A percentile compares a stretch with the other conserved stretches of the same genome.
These are phyloP conservation scores for Aspergillus sp. DNA, from an alignment of 2,329 filamentous ascomycete genomes.

Conservation along the genomic window DNA sequence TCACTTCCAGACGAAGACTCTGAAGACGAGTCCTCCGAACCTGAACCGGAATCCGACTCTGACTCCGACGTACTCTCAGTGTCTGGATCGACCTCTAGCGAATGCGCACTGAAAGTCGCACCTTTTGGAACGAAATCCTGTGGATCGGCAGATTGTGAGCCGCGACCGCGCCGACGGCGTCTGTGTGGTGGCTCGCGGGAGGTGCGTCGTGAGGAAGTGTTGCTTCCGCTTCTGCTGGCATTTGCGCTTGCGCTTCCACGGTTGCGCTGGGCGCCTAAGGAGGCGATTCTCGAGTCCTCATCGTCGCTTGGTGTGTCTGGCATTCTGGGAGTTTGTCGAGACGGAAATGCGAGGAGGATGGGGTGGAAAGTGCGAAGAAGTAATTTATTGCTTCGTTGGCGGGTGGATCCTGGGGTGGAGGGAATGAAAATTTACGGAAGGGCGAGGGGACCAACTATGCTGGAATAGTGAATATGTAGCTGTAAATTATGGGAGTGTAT, in stretches of 20 bases:
- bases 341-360: background rate
- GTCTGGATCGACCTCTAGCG: conserved; percentile 34
- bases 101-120: conserved; percentile 33
- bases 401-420: background rate
- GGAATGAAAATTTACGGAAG: conserved; percentile 9
- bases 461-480: background rate
- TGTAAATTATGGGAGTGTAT: background rate
- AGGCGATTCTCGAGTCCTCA: conserved; percentile 48
- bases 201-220: conserved; percentile 22
- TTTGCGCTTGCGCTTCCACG: conserved; percentile 10
- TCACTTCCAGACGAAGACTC: conserved; percentile 8
- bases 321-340: conserved; percentile 19
- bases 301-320: conserved; percentile 32
- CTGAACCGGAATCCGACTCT: conserved; percentile 25
- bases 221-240: conserved; percentile 9
- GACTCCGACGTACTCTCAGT: conserved; percentile 32
- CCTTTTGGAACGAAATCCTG: conserved; percentile 40
- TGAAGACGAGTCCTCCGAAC: conserved; percentile 19
- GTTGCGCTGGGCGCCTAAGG: conserved; percentile 41
- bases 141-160: conserved; percentile 23
- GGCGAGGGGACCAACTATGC: conserved; percentile 2
- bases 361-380: background rate
- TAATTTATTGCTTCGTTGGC: background rate
- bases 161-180: conserved; percentile 28
- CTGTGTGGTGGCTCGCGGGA: conserved; percentile 23